Evolutionary conservation across 106 monocot genomes (phyloP).

Genomic region (Triglochin maritima): DNA sequence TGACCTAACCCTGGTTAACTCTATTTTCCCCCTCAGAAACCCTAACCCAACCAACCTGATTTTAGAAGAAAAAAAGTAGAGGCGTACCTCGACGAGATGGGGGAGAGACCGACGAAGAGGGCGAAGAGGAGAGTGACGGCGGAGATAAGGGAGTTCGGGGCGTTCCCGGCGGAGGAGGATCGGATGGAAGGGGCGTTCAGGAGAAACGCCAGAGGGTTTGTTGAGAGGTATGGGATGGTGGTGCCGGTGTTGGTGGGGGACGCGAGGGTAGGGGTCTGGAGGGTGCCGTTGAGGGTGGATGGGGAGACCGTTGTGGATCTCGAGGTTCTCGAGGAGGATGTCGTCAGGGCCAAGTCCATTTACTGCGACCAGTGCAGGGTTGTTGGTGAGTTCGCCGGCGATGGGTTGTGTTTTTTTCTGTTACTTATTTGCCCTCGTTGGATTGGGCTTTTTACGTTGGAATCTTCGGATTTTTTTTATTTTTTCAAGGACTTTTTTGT

Average conservation of each 20-base stretch:
- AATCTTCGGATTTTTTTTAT: background rate
- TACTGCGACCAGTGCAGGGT: constrained; percentile 97
- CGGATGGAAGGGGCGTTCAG: constrained; percentile 50
- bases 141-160: constrained; percentile 44
- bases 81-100: too few relatives aligned
- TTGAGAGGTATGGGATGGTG: constrained; percentile 33
- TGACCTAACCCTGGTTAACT: too few relatives aligned
- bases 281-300: background rate
- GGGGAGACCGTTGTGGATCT: constrained; percentile 39
- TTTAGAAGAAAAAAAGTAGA: too few relatives aligned
- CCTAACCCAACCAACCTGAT: too few relatives aligned
- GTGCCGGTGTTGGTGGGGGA: constrained; percentile 17
- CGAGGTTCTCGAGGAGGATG: constrained; percentile 76
- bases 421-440: background rate
- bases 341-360: constrained; percentile 45
- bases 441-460: background rate
- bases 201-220: constrained; percentile 42
- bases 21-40: too few relatives aligned
- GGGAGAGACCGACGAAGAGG: constrained; percentile 48
- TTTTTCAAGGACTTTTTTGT: background rate
- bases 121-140: constrained; percentile 55
- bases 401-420: background rate
- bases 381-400: constrained; percentile 47
- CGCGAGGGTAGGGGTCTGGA: constrained; percentile 12
- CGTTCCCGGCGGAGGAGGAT: constrained; percentile 21